Base-by-base conservation (phyloP, 2,329 filamentous ascomycete genomes). In the Fusarium mangiferae region DNA sequence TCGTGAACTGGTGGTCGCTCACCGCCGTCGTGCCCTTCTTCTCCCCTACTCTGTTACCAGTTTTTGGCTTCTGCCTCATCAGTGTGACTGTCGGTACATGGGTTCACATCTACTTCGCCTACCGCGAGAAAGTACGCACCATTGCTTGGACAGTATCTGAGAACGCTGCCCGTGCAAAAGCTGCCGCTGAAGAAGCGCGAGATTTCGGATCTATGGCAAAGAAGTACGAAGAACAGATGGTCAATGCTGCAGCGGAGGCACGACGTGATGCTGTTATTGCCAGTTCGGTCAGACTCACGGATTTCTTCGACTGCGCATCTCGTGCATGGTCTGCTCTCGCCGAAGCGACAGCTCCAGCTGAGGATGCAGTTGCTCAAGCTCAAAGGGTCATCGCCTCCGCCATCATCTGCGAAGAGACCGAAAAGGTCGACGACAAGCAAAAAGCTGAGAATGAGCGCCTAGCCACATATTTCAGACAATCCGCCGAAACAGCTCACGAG, bases 1-100 rank as follows among this genome's bases (percentile, higher is more conserved):
- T 73, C 0, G 41, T 74, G 4, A 74, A 73, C 17, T 73, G 70
- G 70, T 74, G 70, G 70, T 73, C 70, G 0, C 36, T 73, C 0
- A 71, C 66, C 1, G 61, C 70, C 4, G 36, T 73, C 2, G 42
- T 73, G 0, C 66, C 72, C 10, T 74, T 73, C 52, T 74, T 73
- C 15, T 74, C 61, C 2, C 70, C 61, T 0, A 26, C 48, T 1
- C 52, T 73, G 0, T 66, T 73, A 2, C 70, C 70, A 1, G n/a
- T 67, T 6, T 54, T 60, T 4, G 52, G 68, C 8, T 62, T 74
- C 10, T 63, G 66, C 0, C 66, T 73, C 1, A 48, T 74, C 1
- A 54, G 70, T 1, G 54, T 74, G 3, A 67, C 70, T 0, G 18
- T 67, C 1, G 70, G 70, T 0, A 73, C 70, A 2, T 73, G 70